These are phyloP conservation scores for Cryptomeria japonica DNA, from an alignment of 75 land plant genomes.

Conservation along the genomic window DNA sequence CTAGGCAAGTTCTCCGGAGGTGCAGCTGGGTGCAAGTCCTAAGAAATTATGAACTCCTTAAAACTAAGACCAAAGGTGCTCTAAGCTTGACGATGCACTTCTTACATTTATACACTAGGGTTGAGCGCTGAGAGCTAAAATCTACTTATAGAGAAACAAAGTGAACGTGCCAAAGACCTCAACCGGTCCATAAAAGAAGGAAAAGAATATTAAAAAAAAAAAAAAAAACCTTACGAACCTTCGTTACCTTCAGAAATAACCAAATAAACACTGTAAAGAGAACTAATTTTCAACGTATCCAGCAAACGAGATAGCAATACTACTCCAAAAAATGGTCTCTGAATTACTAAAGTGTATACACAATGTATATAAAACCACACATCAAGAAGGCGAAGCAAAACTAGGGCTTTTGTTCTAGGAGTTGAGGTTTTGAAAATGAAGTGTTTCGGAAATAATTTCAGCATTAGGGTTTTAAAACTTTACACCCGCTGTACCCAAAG, in stretches of 20 bases:
- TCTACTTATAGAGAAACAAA: background rate
- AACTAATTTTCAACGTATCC: background rate
- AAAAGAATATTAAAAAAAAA: background rate
- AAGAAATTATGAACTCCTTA: background rate
- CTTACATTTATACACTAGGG: background rate
- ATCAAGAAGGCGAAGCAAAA: background rate
- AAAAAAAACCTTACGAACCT: background rate
- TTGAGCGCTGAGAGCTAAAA: background rate
- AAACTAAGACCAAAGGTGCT: background rate
- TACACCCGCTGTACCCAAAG: background rate
- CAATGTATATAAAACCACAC: background rate
- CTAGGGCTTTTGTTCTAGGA: background rate
- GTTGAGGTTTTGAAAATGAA: background rate
- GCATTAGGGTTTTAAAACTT: background rate
- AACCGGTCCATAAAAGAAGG: background rate
- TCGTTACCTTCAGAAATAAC: background rate
- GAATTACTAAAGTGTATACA: background rate
- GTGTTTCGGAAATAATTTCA: background rate
- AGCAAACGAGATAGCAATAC: background rate
- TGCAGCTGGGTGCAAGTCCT: background rate
- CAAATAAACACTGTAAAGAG: background rate
- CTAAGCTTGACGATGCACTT: background rate
- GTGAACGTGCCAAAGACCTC: background rate
- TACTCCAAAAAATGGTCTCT: background rate
- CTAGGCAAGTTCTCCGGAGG: background rate